phyloP scores from a whole-genome alignment of 2,329 filamentous ascomycete species.

The Aspergillus candidus region DNA sequence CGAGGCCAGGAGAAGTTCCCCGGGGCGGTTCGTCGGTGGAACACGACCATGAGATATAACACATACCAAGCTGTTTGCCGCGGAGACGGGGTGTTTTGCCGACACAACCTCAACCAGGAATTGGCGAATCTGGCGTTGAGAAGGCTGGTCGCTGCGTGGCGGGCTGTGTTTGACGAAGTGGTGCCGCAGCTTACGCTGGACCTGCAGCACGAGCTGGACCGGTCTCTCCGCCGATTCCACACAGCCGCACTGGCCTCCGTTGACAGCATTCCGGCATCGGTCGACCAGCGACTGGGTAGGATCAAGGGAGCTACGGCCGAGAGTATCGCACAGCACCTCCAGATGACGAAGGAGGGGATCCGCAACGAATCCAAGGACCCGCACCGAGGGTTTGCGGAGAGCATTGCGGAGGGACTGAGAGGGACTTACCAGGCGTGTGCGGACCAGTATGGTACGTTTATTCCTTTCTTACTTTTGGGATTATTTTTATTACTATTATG shows the following conservation, averaged over 20 bases:
- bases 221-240: not conserved
- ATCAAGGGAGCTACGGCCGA: not conserved
- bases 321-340: not conserved
- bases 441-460: not conserved
- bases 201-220: not conserved
- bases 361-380: not conserved
- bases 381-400: not conserved
- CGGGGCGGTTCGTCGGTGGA: conserved; percentile 37
- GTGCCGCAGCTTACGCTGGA: not conserved
- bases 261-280: not conserved
- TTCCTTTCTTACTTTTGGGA: not conserved
- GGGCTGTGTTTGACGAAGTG: not conserved
- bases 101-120: conserved; percentile 27
- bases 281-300: too few relatives aligned
- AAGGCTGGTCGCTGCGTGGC: too few relatives aligned
- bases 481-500: not conserved
- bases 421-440: conserved; percentile 1
- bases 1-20: conserved; percentile 21
- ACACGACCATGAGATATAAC: conserved; percentile 37
- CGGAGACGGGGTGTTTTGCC: conserved; percentile 41
- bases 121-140: not conserved
- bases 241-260: not conserved
- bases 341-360: not conserved
- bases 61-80: conserved; percentile 55
- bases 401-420: not conserved